Base-by-base conservation (phyloP, 352 stramenopile genomes). In the Aphanomyces invadans region DNA sequence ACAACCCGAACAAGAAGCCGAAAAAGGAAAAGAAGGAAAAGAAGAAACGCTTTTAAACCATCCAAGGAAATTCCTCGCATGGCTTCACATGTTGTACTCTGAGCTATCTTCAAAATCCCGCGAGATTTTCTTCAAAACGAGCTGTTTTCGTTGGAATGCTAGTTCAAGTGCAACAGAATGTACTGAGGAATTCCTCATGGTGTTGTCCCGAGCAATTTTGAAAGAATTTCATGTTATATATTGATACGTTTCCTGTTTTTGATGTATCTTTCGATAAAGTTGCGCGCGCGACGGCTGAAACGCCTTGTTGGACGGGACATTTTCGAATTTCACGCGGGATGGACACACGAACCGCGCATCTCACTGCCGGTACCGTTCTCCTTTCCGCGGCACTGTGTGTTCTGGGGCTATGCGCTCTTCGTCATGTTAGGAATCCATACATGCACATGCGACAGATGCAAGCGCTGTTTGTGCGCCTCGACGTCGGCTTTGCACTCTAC, bases 1-100 rank as follows among this genome's bases (percentile, higher is more conserved):
- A 73, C 73, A 89, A 89, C 76, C 89, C 89, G 69, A 77, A 36
- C 21, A 63, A 63, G 38, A 64, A 62, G 51, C 29, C 7, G 23
- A 69, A 69, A 51, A 69, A 69, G 54, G 53, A 69, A 28, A 69
- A 69, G 54, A 69, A 42, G n/a, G 44, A 44, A 23, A 64, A 64
- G 42, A 63, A 67, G 49, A n/a, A n/a, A n/a, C 21, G 36, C 36
- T 49, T 49, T 5, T 63, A 63, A 32, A 56, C 49, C 38, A 45
- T 45, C 38, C 38, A 45, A 17, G 17, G 38, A 54, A 54, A 0
- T 11, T 15, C 46, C 19, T 54, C 10, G 15, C 21, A 54, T 15
- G 46, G 21, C 9, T 17, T 1, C 15, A 21, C 21, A 17, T 7
- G 10, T 23, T 54, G 46, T 45, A 9, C 38, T 17, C 17, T 45